phyloP scores from a whole-genome alignment of 1,284 basidiomycete genomes.

The Amylostereum areolatum region DNA sequence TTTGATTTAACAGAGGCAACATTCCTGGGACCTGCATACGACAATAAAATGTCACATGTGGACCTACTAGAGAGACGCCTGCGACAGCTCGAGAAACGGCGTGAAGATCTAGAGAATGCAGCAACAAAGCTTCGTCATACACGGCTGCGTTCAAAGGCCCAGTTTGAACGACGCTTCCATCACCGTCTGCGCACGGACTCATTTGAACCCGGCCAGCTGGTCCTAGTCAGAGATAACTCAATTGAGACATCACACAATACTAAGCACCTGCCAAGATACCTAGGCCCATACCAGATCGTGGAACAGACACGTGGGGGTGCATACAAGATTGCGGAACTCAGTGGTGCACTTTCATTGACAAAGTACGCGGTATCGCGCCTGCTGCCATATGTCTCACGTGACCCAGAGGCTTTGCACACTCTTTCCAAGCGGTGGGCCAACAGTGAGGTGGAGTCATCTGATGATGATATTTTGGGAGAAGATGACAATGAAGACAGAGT shows the following conservation, averaged over 20 bases:
- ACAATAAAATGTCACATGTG: constrained; percentile 2
- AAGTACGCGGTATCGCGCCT: background rate
- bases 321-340: constrained; percentile 19
- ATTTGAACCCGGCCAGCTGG: constrained; percentile 18
- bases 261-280: constrained; percentile 22
- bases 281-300: constrained; percentile 24
- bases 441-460: background rate
- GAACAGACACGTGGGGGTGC: constrained; percentile 17
- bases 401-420: background rate
- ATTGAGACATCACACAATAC: constrained; percentile 16
- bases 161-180: constrained; percentile 9
- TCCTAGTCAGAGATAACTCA: constrained; percentile 21
- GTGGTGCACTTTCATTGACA: constrained; percentile 1
- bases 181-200: background rate
- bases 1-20: constrained; percentile 25
- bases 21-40: constrained; percentile 16
- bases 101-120: constrained; percentile 9
- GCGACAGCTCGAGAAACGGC: constrained; percentile 11
- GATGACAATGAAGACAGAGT: no score
- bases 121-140: constrained; percentile 4
- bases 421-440: background rate
- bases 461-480: no score
- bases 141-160: constrained; percentile 10
- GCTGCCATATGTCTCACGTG: constrained; percentile 2
- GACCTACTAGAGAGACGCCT: constrained; percentile 13